Evolutionary conservation across 352 stramenopile genomes (phyloP), one percentile per base, ranked within the genome.

Genomic region (Pythium utonaiense): DNA sequence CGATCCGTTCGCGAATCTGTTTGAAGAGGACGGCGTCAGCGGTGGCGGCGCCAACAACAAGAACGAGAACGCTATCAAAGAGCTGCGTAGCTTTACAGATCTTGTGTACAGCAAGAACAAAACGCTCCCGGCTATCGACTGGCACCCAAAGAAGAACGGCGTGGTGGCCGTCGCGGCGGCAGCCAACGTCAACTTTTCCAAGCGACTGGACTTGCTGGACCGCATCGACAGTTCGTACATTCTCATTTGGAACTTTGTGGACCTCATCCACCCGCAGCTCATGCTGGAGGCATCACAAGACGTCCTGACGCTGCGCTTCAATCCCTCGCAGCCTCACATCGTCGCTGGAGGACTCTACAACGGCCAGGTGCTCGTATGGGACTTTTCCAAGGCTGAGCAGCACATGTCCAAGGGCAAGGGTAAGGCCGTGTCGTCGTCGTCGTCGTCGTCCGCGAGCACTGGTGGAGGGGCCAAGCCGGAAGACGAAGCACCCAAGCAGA

Each of bases 41-140:
- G 54, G n/a, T 27, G 33, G 50, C 73, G 44, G 70, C 59, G 22
- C 60, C 9, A 61, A 74, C 10, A 88, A 82, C 69, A 93, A 93
- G 70, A 85, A 88, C 45, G 89, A 97, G 50, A 96, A 96, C 64
- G 75, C 85, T 22, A 88, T 98, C 62, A 92, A 93, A 25, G 92
- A 98, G 60, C 62, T 98, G 7, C 80, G 87, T 2, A 96, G 87
- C 51, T 98, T 98, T 64, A 97, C 89, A 30, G 92, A 98, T 64
- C 76, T 98, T n/a, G 71, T 94, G 24, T 97, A 97, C 75, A 96
- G 80, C 60, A 98, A 98, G 67, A 95, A 91, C 78, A 97, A 96
- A 69, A 88, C 76, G 5, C 67, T 97, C 4, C 70, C 80, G 30
- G 73, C 80, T 13, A 91, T 98, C 34, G 91, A 98, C 61, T 98